A percentile compares a stretch with the other conserved stretches of the same genome.
phyloP scores from a whole-genome alignment of 1,139 yeast genomes.

The Suhomyces panamericanus region DNA sequence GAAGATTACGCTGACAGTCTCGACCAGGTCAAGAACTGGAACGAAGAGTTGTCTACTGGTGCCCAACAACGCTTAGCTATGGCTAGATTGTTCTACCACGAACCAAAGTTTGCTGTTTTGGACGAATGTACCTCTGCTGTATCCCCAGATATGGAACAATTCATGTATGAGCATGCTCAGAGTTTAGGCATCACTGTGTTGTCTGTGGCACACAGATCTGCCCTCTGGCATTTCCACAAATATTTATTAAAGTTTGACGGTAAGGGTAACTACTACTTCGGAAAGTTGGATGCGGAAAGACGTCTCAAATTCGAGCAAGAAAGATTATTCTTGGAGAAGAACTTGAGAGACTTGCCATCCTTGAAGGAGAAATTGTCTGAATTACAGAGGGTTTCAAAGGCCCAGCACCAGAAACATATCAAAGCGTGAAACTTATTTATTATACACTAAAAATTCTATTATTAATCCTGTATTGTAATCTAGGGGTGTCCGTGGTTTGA shows the following conservation, averaged over 20 bases:
- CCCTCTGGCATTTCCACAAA: slow-evolving; percentile 90
- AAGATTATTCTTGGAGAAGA: slow-evolving; percentile 61
- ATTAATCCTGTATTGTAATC: slow-evolving; percentile 4
- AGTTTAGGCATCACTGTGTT: slow-evolving; percentile 76
- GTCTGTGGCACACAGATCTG: slow-evolving; percentile 90
- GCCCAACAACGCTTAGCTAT: slow-evolving; percentile 93
- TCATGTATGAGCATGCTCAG: slow-evolving; percentile 85
- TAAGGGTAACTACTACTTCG: slow-evolving; percentile 72
- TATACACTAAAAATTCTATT: neutral
- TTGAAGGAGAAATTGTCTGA: slow-evolving; percentile 65
- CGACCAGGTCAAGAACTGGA: slow-evolving; percentile 77
- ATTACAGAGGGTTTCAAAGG: slow-evolving; percentile 51
- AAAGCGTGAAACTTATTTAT: slow-evolving; percentile 1
- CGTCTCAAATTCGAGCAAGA: slow-evolving; percentile 73
- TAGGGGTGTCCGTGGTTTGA: slow-evolving; percentile 65
- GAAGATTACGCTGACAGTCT: slow-evolving; percentile 55
- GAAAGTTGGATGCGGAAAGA: slow-evolving; percentile 65
- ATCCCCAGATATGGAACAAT: slow-evolving; percentile 85
- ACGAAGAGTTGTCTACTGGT: slow-evolving; percentile 84
- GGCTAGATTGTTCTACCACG: slow-evolving; percentile 89
- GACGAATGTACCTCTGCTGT: slow-evolving; percentile 97
- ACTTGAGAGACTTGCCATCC: slow-evolving; percentile 64
- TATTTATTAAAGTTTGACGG: slow-evolving; percentile 83
- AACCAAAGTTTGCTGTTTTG: slow-evolving; percentile 88
- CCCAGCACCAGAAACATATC: slow-evolving; percentile 32